phyloP scores from a whole-genome alignment of 2,329 filamentous ascomycete species.

The Chaetomiaceae sp. region DNA sequence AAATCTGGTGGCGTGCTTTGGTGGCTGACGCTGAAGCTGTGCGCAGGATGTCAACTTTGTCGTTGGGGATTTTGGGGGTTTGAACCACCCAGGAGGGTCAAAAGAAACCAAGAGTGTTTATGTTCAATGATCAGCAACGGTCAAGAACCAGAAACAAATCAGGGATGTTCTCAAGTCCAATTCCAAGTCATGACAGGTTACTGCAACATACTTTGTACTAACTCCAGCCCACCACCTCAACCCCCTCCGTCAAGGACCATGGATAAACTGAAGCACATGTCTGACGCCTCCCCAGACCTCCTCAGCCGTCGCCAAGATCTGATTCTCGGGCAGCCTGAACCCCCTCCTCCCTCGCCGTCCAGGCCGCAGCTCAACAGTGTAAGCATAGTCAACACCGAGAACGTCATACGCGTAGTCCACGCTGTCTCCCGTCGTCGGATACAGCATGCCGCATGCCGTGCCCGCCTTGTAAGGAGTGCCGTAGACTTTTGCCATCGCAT shows the following conservation, averaged over 20 bases:
- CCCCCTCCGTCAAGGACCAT: neutral
- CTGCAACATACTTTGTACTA: too few relatives aligned
- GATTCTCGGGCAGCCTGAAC: slow-evolving; percentile 6
- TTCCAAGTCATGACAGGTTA: too few relatives aligned
- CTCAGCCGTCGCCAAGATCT: slow-evolving; percentile 5
- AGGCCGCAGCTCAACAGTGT: slow-evolving; percentile 21
- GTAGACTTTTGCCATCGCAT: slow-evolving; percentile 44
- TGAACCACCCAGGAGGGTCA: too few relatives aligned
- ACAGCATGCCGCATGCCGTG: slow-evolving; percentile 19
- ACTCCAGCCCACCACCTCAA: too few relatives aligned
- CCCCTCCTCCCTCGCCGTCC: neutral
- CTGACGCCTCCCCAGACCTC: slow-evolving; percentile 8
- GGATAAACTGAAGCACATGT: slow-evolving; percentile 6
- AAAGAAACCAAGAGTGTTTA: too few relatives aligned
- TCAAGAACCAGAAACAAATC: too few relatives aligned
- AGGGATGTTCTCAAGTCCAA: too few relatives aligned
- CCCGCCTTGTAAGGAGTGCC: slow-evolving; percentile 38
- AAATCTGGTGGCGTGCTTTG: too few relatives aligned
- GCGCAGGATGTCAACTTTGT: too few relatives aligned
- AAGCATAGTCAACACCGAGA: slow-evolving; percentile 19
- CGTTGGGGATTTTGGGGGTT: too few relatives aligned
- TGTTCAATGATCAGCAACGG: too few relatives aligned
- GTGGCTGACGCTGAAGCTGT: too few relatives aligned
- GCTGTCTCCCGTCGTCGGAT: slow-evolving; percentile 25
- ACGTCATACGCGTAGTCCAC: slow-evolving; percentile 37